Evolutionary conservation across 345 rosid species (phyloP).

Genomic region (Salix arbutifolia): DNA sequence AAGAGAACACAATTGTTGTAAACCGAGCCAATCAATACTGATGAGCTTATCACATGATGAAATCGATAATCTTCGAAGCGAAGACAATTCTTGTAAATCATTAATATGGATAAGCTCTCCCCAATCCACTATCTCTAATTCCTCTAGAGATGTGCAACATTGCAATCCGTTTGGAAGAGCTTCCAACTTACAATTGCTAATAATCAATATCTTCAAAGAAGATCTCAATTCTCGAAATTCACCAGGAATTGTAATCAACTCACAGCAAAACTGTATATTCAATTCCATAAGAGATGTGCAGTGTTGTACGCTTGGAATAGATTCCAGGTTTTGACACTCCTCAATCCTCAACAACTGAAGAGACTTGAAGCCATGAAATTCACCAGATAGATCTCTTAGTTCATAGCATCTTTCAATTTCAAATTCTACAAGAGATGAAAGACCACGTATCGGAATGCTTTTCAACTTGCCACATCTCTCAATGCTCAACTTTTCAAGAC

Average conservation of each 20-base stretch:
- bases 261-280: accelerated
- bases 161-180: too few species aligned
- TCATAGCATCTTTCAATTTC: not conserved
- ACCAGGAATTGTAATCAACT: too few species aligned
- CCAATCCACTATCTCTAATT: accelerated
- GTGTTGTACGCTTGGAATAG: not conserved
- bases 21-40: too few species aligned
- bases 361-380: not conserved
- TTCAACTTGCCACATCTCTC: not conserved
- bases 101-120: too few species aligned
- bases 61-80: too few species aligned
- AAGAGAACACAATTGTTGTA: too few species aligned
- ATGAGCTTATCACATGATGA: too few species aligned
- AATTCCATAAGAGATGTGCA: not conserved
- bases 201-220: too few species aligned
- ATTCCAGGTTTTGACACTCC: accelerated
- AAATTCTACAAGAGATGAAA: not conserved
- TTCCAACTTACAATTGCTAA: accelerated
- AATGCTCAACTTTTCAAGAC: constrained; percentile 7
- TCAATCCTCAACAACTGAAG: not conserved
- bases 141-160: too few species aligned
- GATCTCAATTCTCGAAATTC: too few species aligned
- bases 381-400: not conserved
- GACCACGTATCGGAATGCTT: constrained; percentile 3
- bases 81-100: too few species aligned